Base-by-base conservation (phyloP, 306 rosid genomes). In the Citrullus colocynthis region DNA sequence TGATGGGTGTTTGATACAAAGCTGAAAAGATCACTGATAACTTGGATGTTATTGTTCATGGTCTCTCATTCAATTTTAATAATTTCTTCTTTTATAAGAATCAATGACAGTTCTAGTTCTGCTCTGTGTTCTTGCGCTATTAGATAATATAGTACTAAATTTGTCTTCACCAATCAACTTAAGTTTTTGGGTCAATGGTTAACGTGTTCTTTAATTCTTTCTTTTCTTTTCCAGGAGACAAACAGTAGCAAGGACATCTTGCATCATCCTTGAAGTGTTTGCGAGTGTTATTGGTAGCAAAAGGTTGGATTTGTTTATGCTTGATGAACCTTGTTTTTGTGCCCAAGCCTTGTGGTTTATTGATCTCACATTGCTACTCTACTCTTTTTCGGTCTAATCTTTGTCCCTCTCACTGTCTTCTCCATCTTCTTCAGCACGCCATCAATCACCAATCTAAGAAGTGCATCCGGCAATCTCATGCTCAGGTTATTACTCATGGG, bases 401-500 rank as follows among this genome's bases (percentile, higher is more conserved):
- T 69, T 79, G 64, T 75, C 34, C 83, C 48, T 83, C 86, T 20
- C 73, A 32, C 61, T 48, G 10, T 78, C 84, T 87, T 58, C 84
- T 60, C 74, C 78, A 74, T 71, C 80, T 75, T 12, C 89, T 93
- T 61, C 88, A 86, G 81, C 87, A 85, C 20, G 85, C 85, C 10
- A 44, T 87, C 62, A 75, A 87, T 59, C 85, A 76, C 39, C 88
- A 79, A 32, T 76, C 90, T 69, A 84, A 60, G 16, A 83, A 76
- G 78, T 89, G 84, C 61, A 56, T 78, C 42, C 92, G 77, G 18
- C 90, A 89, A 83, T 72, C 79, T 76, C 97, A 93, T 74, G 77
- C 96, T 74, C 97, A 81, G 76, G 76, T 91, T 80, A 83, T 93
- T 69, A 41, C 86, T 41, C 84, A 84, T 72, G 97, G 96, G 3